Evolutionary conservation across 371 early-diverging fungal genomes (phyloP), one percentile per base, ranked within the genome.

Genomic region (Actinomortierella ambigua): DNA sequence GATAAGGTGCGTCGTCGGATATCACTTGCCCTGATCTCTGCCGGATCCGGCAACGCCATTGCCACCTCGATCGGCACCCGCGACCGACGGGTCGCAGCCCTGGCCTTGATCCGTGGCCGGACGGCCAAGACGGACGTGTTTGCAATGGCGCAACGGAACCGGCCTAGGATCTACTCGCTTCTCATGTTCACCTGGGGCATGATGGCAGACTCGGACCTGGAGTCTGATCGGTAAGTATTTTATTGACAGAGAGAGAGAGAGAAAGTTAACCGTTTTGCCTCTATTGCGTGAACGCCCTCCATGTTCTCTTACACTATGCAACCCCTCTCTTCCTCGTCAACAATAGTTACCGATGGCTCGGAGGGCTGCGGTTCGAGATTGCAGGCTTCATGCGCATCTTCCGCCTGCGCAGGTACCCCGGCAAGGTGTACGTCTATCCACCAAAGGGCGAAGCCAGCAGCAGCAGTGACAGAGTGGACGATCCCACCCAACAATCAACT

Each of bases 141-240:
- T 60, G 62, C 73, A 1, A 39, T 66, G 2, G 62, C 73, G 2
- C 73, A 71, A 29, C 57, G 18, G 17, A 53, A 65, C 29, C 63
- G 63, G n/a, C 73, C 66, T 7, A 57, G 61, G 22, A 59, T 66
- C 20, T 71, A 66, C 34, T 58, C 73, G 0, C 61, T 71, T 63
- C 60, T 71, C 2, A 41, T 62, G 23, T 71, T 71, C 50, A 63
- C 63, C 49, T 71, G 66, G 73, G 73, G 73, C 23, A 66, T 71
- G 73, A 71, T 65, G 60, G 63, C 66, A 1, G 73, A 71, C 27
- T 49, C 73, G 0, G 73, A 71, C 24, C 61, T 71, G 20, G 73
- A 71, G 24, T 71, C 73, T 1, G 66, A 71, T 50, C 65, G 52
- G 73, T 66, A 71, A 2, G 60, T 20, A 34, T 6, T 6, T 6